Evolutionary conservation across 352 stramenopile genomes (phyloP).

Genomic region (Aphanomyces astaci): DNA sequence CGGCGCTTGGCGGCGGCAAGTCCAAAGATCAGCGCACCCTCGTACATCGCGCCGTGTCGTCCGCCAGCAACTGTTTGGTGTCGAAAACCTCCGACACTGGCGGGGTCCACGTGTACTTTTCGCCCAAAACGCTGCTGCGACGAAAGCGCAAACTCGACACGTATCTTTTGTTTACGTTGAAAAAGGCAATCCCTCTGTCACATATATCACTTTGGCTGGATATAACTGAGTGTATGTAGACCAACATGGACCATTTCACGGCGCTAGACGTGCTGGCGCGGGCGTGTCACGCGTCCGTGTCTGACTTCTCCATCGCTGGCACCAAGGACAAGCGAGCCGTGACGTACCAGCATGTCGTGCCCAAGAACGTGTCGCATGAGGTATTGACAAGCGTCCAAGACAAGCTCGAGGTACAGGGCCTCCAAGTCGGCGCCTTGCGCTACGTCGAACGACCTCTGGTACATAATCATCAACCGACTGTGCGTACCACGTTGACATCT

Average conservation of each 20-base stretch:
- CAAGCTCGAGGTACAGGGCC: background rate
- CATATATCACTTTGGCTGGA: background rate
- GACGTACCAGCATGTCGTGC: slow-evolving; percentile 58
- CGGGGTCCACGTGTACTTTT: slow-evolving; percentile 48
- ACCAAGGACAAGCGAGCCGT: slow-evolving; percentile 73
- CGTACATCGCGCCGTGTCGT: slow-evolving; percentile 58
- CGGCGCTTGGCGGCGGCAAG: slow-evolving; percentile 51
- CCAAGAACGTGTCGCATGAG: slow-evolving; percentile 37
- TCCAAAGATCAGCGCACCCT: slow-evolving; percentile 50
- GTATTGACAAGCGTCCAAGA: slow-evolving; percentile 38
- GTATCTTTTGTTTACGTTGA: slow-evolving; percentile 57
- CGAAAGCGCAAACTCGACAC: slow-evolving; percentile 53
- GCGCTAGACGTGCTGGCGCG: slow-evolving; percentile 53
- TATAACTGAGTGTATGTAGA: slow-evolving; percentile 34
- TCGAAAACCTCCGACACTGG: slow-evolving; percentile 49
- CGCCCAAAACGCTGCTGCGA: slow-evolving; percentile 52
- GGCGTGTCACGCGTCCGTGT: slow-evolving; percentile 36
- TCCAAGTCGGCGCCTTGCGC: slow-evolving; percentile 44
- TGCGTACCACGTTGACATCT: no score
- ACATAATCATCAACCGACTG: no score
- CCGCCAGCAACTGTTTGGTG: slow-evolving; percentile 45
- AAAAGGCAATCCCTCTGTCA: slow-evolving; percentile 37
- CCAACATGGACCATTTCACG: slow-evolving; percentile 62
- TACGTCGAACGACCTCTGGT: slow-evolving; percentile 48
- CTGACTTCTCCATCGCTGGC: slow-evolving; percentile 52